Evolutionary conservation across 768 basidiomycete genomes (phyloP).

Genomic region (Collybiopsis confluens): DNA sequence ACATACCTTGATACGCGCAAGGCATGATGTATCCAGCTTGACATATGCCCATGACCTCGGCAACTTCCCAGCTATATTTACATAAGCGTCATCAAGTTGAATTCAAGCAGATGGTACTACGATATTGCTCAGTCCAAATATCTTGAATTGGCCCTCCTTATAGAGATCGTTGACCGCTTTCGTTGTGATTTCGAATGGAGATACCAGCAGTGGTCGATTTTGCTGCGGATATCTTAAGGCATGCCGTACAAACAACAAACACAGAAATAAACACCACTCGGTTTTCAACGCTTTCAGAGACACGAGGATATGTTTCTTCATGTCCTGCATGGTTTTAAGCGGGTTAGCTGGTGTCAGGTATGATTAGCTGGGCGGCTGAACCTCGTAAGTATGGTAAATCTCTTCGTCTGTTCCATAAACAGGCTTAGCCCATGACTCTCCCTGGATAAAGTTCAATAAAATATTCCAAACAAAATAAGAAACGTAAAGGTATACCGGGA

Average conservation of each 20-base stretch:
- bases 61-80: slow-evolving; percentile 49
- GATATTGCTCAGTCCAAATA: slow-evolving; percentile 63
- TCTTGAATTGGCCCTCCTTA: slow-evolving; percentile 54
- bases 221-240: slow-evolving; percentile 25
- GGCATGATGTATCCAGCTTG: slow-evolving; percentile 40
- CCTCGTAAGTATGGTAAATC: background rate
- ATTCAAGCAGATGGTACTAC: slow-evolving; percentile 21
- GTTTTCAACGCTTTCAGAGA: slow-evolving; percentile 44
- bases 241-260: slow-evolving; percentile 13
- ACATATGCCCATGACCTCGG: slow-evolving; percentile 56
- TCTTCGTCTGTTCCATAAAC: background rate
- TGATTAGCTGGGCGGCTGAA: background rate
- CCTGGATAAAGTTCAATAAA: background rate
- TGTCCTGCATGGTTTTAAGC: background rate
- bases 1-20: slow-evolving; percentile 54
- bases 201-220: slow-evolving; percentile 49
- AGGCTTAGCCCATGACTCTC: background rate
- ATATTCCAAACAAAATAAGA: background rate
- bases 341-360: too few species aligned
- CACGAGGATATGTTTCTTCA: slow-evolving; percentile 3
- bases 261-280: slow-evolving; percentile 30
- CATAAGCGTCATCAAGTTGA: background rate
- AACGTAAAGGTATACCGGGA: slow-evolving; percentile 19
- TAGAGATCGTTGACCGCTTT: slow-evolving; percentile 51
- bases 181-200: slow-evolving; percentile 58